Evolutionary conservation across 139 green algal species (phyloP).

Genomic region (Chlamydomonas applanata): DNA sequence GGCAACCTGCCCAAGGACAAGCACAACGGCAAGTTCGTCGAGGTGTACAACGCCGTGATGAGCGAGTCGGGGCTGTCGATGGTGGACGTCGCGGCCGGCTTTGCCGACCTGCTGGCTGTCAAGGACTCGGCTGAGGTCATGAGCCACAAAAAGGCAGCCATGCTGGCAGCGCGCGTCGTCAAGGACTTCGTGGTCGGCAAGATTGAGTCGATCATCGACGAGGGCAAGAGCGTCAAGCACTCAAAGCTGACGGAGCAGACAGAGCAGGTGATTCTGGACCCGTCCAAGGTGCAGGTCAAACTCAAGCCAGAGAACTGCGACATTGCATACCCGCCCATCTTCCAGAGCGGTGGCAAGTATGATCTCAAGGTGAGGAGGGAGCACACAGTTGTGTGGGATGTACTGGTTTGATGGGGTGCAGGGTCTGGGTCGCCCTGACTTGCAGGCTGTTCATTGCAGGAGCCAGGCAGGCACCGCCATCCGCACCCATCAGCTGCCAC

Average conservation of each 20-base stretch:
- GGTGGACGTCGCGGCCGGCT: slow-evolving; percentile 37
- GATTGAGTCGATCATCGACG: slow-evolving; percentile 71
- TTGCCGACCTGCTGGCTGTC: slow-evolving; percentile 68
- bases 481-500: too few relatives aligned
- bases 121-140: slow-evolving; percentile 82
- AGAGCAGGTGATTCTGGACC: slow-evolving; percentile 76
- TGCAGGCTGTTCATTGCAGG: too few relatives aligned
- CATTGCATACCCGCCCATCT: slow-evolving; percentile 91
- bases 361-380: slow-evolving; percentile 58
- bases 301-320: slow-evolving; percentile 84
- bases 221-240: slow-evolving; percentile 91
- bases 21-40: slow-evolving; percentile 60
- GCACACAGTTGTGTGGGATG: not conserved
- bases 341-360: slow-evolving; percentile 79
- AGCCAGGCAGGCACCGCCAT: too few relatives aligned
- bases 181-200: slow-evolving; percentile 73
- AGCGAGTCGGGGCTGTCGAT: slow-evolving; percentile 30
- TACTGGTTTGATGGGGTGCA: not conserved
- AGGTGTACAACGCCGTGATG: slow-evolving; percentile 43
- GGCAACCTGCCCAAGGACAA: slow-evolving; percentile 77
- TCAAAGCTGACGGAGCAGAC: slow-evolving; percentile 70
- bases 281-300: slow-evolving; percentile 73
- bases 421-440: not conserved
- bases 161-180: slow-evolving; percentile 57
- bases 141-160: slow-evolving; percentile 36